These are phyloP conservation scores for Spencermartinsiella europaea DNA, from an alignment of 805 yeast genomes.

Conservation along the genomic window DNA sequence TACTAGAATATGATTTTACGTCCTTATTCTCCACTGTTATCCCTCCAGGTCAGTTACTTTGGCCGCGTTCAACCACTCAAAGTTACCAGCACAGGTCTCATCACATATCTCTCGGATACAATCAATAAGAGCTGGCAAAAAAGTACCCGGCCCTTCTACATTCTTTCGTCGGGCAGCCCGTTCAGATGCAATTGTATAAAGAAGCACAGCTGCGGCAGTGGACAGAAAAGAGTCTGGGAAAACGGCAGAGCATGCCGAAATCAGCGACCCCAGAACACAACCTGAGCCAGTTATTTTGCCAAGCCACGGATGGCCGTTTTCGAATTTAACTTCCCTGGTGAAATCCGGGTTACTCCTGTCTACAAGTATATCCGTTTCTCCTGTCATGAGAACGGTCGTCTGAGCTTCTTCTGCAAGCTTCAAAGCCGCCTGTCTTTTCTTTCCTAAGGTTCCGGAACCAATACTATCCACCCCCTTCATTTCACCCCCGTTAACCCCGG, in stretches of 20 bases:
- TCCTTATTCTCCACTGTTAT: no score
- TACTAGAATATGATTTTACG: no score
- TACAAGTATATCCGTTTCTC: conserved; percentile 48
- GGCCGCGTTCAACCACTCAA: background rate
- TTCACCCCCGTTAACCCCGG: conserved; percentile 39
- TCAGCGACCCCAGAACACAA: conserved; percentile 70
- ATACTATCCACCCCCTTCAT: conserved; percentile 74
- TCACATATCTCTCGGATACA: conserved; percentile 23
- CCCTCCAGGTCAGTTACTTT: background rate
- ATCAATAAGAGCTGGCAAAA: conserved; percentile 46
- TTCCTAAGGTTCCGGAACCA: conserved; percentile 19
- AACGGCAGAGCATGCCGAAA: conserved; percentile 55
- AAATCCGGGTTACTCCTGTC: conserved; percentile 34
- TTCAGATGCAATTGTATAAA: conserved; percentile 60
- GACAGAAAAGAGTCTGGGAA: conserved; percentile 40
- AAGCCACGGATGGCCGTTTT: conserved; percentile 62
- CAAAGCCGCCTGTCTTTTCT: conserved; percentile 38
- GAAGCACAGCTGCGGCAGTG: conserved; percentile 48
- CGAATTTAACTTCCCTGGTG: conserved; percentile 28
- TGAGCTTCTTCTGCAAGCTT: conserved; percentile 47
- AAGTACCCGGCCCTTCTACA: conserved; percentile 50
- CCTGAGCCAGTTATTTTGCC: conserved; percentile 75
- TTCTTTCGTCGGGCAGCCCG: conserved; percentile 40
- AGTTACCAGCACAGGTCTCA: conserved; percentile 7
- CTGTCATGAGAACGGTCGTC: conserved; percentile 68